These are phyloP conservation scores for Carex sylvatica DNA, from an alignment of 202 grass and related monocot genomes.

Conservation along the genomic window DNA sequence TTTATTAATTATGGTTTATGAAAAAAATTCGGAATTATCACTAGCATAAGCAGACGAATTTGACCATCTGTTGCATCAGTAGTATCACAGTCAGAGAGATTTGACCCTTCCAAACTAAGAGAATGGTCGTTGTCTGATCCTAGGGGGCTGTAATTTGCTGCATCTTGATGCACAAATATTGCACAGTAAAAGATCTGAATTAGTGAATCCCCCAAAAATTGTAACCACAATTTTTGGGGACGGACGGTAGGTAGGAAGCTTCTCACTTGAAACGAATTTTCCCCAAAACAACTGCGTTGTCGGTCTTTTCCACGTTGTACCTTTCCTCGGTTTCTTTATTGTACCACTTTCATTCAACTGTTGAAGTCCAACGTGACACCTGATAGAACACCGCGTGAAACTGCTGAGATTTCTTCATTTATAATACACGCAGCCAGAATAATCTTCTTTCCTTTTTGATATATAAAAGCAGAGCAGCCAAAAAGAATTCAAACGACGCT, in stretches of 20 bases:
- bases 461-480: not conserved
- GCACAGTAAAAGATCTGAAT: not conserved
- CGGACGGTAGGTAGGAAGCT: not conserved
- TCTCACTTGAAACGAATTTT: not conserved
- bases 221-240: not conserved
- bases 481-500: not conserved
- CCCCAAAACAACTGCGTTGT: not conserved
- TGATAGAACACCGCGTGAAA: not conserved
- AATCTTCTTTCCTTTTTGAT: not conserved
- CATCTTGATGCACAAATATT: no score
- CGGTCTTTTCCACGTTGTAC: not conserved
- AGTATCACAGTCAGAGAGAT: no score
- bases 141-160: no score
- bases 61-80: no score
- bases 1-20: no score
- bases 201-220: not conserved
- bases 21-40: no score
- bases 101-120: no score
- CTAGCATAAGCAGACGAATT: no score
- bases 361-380: conserved; percentile 15
- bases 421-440: not conserved
- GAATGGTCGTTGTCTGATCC: no score
- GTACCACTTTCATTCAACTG: not conserved
- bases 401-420: no score
- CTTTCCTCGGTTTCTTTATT: not conserved